Conservation (phyloP, 805 yeast species). For the Starmerella lactis-condensi region DNA sequence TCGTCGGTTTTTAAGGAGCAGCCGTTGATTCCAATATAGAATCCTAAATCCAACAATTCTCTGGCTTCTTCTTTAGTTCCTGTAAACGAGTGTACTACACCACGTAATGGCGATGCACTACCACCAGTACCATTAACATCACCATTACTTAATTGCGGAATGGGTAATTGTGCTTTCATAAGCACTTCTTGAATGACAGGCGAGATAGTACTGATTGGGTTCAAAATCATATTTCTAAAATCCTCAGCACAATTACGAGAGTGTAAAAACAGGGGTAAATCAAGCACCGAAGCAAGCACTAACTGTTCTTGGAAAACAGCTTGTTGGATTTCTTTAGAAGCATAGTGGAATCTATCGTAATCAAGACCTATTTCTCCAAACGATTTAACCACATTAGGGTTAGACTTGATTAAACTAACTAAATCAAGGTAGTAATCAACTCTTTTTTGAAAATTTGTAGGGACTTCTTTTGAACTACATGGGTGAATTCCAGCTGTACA, state of each 20-base stretch:
- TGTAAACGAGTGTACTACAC: slow-evolving; percentile 93
- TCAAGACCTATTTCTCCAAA: slow-evolving; percentile 95
- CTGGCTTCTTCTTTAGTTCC: slow-evolving; percentile 53
- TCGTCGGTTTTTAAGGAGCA: slow-evolving; percentile 72
- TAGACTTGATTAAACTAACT: slow-evolving; percentile 31
- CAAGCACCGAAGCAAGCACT: slow-evolving; percentile 33
- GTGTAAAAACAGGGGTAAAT: slow-evolving; percentile 71
- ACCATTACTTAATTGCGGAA: slow-evolving; percentile 18
- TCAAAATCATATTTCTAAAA: slow-evolving; percentile 42
- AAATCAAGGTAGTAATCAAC: slow-evolving; percentile 32
- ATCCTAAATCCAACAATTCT: slow-evolving; percentile 36
- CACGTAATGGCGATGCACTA: slow-evolving; percentile 23
- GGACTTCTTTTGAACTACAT: slow-evolving; percentile 39
- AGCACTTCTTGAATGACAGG: not conserved
- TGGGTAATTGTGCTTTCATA: slow-evolving; percentile 2
- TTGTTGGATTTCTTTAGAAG: slow-evolving; percentile 49
- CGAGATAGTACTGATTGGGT: slow-evolving; percentile 29
- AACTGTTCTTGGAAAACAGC: slow-evolving; percentile 56
- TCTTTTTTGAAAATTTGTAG: slow-evolving; percentile 15
- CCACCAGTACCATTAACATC: slow-evolving; percentile 24
- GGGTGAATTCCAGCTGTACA: slow-evolving; percentile 92
- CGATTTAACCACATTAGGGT: slow-evolving; percentile 41
- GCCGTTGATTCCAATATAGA: slow-evolving; percentile 75
- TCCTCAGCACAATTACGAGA: slow-evolving; percentile 76
- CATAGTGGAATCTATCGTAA: slow-evolving; percentile 69